These are phyloP conservation scores for Saccharomyces kudriavzevii DNA, from an alignment of 805 yeast genomes.

Conservation along the genomic window DNA sequence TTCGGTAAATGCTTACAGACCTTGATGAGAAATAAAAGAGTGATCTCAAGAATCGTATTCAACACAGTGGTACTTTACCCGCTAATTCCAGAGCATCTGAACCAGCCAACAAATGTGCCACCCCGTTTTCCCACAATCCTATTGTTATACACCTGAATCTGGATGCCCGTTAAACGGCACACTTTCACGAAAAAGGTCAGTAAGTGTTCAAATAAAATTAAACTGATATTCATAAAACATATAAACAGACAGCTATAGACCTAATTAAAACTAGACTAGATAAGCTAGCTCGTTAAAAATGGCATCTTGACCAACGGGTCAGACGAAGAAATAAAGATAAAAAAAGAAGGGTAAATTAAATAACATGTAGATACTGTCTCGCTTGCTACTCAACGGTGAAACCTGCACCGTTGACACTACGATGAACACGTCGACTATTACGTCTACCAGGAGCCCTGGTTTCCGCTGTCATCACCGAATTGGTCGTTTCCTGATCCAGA, in stretches of 20 bases:
- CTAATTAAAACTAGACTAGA: background rate
- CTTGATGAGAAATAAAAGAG: background rate
- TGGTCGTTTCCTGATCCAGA: slow-evolving; percentile 1
- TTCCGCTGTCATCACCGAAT: background rate
- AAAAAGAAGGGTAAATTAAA: background rate
- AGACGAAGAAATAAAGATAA: background rate
- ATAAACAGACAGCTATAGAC: background rate
- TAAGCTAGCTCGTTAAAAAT: background rate
- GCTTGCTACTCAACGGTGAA: background rate
- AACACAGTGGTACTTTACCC: background rate
- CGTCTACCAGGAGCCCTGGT: background rate
- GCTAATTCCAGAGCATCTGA: background rate
- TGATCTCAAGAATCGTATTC: background rate
- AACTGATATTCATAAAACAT: background rate
- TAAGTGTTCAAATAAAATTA: background rate
- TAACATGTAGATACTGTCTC: too few species aligned
- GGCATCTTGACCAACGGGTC: background rate
- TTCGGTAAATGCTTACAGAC: background rate
- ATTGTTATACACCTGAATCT: background rate
- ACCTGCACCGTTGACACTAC: background rate
- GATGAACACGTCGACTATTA: background rate
- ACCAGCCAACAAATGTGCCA: background rate
- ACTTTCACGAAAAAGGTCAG: background rate
- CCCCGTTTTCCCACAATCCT: background rate
- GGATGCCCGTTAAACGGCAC: background rate